Conservation (phyloP, 208 protist genomes). For the Crithidia brevicula region DNA sequence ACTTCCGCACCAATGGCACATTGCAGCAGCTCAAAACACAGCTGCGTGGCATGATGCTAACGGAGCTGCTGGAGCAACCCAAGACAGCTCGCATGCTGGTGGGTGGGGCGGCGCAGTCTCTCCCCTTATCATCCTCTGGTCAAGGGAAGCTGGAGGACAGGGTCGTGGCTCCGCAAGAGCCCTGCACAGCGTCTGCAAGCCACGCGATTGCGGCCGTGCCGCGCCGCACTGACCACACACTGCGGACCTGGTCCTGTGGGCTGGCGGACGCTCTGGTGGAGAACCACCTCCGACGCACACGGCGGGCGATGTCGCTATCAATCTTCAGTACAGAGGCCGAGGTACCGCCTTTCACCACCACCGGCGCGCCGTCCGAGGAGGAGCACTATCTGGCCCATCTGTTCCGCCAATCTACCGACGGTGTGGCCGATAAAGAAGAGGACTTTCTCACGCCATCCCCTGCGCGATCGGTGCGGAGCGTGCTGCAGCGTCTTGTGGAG, state of each 20-base stretch:
- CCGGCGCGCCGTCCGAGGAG: constrained; percentile 41
- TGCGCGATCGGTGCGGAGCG: constrained; percentile 39
- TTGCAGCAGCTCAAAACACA: constrained; percentile 86
- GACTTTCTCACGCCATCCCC: constrained; percentile 26
- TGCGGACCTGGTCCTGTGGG: constrained; percentile 52
- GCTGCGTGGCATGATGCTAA: constrained; percentile 78
- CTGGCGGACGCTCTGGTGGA: constrained; percentile 80
- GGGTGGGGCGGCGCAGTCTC: constrained; percentile 15
- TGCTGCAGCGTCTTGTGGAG: constrained; percentile 62
- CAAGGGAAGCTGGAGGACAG: constrained; percentile 7
- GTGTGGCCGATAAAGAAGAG: constrained; percentile 18
- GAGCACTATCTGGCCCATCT: constrained; percentile 55
- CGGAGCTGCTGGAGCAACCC: constrained; percentile 65
- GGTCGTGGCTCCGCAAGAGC: not conserved
- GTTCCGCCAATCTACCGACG: constrained; percentile 23
- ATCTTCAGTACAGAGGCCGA: constrained; percentile 86
- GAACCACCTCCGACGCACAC: constrained; percentile 81
- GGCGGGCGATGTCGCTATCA: constrained; percentile 72
- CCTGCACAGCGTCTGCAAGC: not conserved
- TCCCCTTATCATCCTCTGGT: not conserved
- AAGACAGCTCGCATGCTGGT: constrained; percentile 31
- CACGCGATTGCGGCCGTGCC: constrained; percentile 1
- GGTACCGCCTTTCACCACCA: constrained; percentile 60
- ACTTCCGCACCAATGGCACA: constrained; percentile 69
- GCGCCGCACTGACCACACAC: constrained; percentile 14